phyloP scores from a whole-genome alignment of 2,329 filamentous ascomycete species.

The Claviceps sp. region DNA sequence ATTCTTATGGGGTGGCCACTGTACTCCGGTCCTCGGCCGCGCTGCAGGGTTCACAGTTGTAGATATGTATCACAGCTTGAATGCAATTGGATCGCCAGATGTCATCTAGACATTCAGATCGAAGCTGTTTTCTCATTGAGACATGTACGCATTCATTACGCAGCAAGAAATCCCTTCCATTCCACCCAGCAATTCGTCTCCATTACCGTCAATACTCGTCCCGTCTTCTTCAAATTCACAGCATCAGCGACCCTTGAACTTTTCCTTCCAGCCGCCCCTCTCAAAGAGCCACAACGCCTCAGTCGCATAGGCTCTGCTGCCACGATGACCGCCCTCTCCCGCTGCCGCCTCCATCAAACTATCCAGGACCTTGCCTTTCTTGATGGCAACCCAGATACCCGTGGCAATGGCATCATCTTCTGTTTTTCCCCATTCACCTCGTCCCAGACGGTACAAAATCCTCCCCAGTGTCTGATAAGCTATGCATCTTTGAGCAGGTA shows the following conservation, averaged over 20 bases:
- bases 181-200: too few relatives aligned
- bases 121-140: too few relatives aligned
- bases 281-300: conserved; percentile 80
- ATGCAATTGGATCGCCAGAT: too few relatives aligned
- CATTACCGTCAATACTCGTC: too few relatives aligned
- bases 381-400: conserved; percentile 71
- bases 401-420: conserved; percentile 49
- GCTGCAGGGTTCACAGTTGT: too few relatives aligned
- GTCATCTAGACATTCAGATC: too few relatives aligned
- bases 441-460: conserved; percentile 70
- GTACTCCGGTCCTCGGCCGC: too few relatives aligned
- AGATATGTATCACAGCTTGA: too few relatives aligned
- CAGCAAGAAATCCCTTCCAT: too few relatives aligned
- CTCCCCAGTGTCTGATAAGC: conserved; percentile 85
- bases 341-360: conserved; percentile 65
- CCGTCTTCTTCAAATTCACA: background rate
- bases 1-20: too few relatives aligned
- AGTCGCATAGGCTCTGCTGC: conserved; percentile 69
- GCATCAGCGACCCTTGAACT: conserved; percentile 37
- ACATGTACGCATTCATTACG: too few relatives aligned
- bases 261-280: conserved; percentile 57
- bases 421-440: conserved; percentile 51
- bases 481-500: conserved; percentile 78
- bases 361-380: conserved; percentile 64
- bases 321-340: conserved; percentile 56